Evolutionary conservation across 2,329 filamentous ascomycete species (phyloP), one percentile per base, ranked within the genome.

Genomic region (Ophiosphaerella narmari): DNA sequence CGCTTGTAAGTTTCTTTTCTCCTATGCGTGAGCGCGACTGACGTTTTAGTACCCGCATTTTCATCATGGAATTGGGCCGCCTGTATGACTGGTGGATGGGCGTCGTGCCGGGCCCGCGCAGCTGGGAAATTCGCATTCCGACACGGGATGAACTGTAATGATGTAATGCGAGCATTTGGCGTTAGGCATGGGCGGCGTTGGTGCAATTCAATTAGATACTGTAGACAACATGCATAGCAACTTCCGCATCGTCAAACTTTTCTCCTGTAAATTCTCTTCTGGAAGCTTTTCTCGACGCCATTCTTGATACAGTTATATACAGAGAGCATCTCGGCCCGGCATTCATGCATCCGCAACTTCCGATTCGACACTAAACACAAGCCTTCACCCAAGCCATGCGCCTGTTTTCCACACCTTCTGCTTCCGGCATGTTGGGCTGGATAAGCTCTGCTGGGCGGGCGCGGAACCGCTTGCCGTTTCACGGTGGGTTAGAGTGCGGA

Each of bases 21-120:
- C 38, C 34, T 1, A 5, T 33, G 43, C 4, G 5, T 31, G 0
- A 1, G n/a, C 31, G 0, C 16, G 7, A 35, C 54, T 65, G 55
- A 65, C 34, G 36, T 29, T 32, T 31, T 50, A 84, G 81, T 40
- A 76, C 74, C 46, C 73, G 78, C 44, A 83, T 88, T 37, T 54
- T 78, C 13, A 59, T 81, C 23, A 70, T 80, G 4, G 86, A 88
- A 66, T 48, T 78, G 6, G 74, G 73, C 23, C 77, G 85, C 34
- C 58, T 84, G 24, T 87, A 82, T 76, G 77, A 82, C 45, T 86
- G 76, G 66, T 89, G 84, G 80, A 70, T 87, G 35, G 86, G 86
- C n/a, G 68, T 84, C 50, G 81, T 82, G 12, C 79, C 86, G 4
- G 76, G 77, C 23, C 79, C 80, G 16, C 75, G 84, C 38, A 76